Evolutionary conservation across 331 rosid species (phyloP).

Genomic region (Dryas integrifolia): DNA sequence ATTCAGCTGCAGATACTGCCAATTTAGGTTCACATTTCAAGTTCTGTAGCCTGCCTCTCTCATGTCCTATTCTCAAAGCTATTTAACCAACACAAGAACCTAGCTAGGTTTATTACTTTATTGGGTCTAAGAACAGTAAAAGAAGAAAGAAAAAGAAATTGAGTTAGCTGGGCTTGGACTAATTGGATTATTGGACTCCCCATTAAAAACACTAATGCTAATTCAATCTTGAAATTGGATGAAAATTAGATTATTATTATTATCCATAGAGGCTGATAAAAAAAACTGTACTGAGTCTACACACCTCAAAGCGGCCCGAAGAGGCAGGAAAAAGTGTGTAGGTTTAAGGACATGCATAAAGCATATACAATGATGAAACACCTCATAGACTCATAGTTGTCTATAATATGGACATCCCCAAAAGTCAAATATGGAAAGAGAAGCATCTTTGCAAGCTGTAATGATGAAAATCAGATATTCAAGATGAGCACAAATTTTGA

Average conservation of each 20-base stretch:
- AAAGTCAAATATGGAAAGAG: conserved; percentile 55
- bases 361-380: conserved; percentile 37
- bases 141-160: not conserved
- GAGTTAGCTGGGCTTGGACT: not conserved
- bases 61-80: conserved; percentile 3
- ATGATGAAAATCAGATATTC: conserved; percentile 39
- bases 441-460: conserved; percentile 45
- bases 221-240: not conserved
- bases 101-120: not conserved
- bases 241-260: not conserved
- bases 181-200: no score
- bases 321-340: conserved; percentile 26
- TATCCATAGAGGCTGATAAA: not conserved
- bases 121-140: conserved; percentile 1
- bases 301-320: not conserved
- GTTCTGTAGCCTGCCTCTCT: conserved; percentile 27
- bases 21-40: conserved; percentile 38
- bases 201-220: no score
- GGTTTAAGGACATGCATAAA: conserved; percentile 19
- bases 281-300: not conserved
- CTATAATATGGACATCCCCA: conserved; percentile 2
- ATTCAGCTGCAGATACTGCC: conserved; percentile 26
- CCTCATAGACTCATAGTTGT: not conserved
- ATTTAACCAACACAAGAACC: conserved; percentile 7
- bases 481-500: not conserved